Base-by-base conservation (phyloP, 805 yeast species). In the Nakazawaea pomicola region DNA sequence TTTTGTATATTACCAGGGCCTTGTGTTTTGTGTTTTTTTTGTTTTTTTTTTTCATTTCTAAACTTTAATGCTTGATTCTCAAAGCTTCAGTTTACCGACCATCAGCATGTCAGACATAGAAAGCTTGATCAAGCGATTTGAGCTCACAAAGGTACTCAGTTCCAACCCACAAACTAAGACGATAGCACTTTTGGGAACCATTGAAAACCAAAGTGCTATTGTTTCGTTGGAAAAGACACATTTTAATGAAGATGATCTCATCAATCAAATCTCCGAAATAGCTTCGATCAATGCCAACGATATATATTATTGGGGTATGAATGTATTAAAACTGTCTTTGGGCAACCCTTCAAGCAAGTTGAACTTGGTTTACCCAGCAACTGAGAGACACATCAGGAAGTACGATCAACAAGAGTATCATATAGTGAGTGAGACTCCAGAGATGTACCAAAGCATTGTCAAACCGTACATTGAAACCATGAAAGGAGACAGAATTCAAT, bases 301-400 rank as follows among this genome's bases (percentile, higher is more conserved):
- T 51, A 79, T 90, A 1, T 91, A 91, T 55, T 72, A 72, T 46
- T 91, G 98, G 97, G 86, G 87, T 11, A 58, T 74, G 34, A 75
- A 76, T 1, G 58, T 72, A 1, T 48, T 83, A 31, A 50, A 50
- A 3, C 81, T 76, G 47, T 65, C 70, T 36, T 45, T 77, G n/a
- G 65, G 62, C 0, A 48, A 51, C 4, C 86, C 95, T 1, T 71
- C 78, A 1, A 80, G 81, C 12, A 89, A 90, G 54, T 51, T 87
- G 41, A 88, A 83, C 50, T 51, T 91, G 42, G 80, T 91, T 19
- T 88, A 76, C 57, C 99, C 99, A 1, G 98, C 98, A 0, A 83
- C 96, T 0, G 80, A 77, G 36, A 75, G 80, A 3, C 99, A 93
- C 57, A 78, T 93, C 35, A 72, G 71, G 35, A 93, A 93, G 62